Base-by-base conservation (phyloP, 225 moss, liverwort and hornwort genomes). In the Pseudisothecium myosuroides region DNA sequence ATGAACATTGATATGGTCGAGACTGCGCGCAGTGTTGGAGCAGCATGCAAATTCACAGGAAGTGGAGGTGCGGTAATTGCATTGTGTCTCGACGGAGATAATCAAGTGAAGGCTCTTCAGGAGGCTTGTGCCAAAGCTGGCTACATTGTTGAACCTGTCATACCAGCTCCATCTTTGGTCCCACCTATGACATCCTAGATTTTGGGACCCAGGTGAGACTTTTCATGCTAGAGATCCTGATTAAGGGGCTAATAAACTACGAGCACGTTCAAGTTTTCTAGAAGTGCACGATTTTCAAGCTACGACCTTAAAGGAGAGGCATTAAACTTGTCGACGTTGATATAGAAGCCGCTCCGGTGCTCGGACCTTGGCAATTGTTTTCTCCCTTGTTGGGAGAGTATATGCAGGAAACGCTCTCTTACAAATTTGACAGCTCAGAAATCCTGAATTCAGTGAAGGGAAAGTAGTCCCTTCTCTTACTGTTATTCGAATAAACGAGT, bases 41-140 rank as follows among this genome's bases (percentile, higher is more conserved):
- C 99, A 83, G 95, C 97, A 64, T 97, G 99, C 94, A 99, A 97
- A 83, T 96, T 97, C 87, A 96, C 99, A 63, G 99, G 99, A 80
- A 99, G 99, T 89, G 97, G 99, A 87, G 99, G 99, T 74, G 97
- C 99, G 52, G 92, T 95, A 6, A 94, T 99, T 82, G 99, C 97
- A 14, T 93, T 96, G 83, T 99, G 99, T 89, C 96, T 95, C 31
- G 81, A 91, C 39, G 97, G 99, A 79, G 90, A 90, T n/a, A 83
- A 89, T 32, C 97, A 96, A 91, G 97, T 93, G 88, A 91, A 95
- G 82, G 86, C 88, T 41, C 88, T 97, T 78, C 81, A 93, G 60
- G 93, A 94, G 73, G 95, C 96, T 85, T 99, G 99, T 90, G 81
- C 89, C 71, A 90, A 93, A 89, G 96, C 97, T 88, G 97, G 96